These are phyloP conservation scores for Saccharomyces hybrid DNA, from an alignment of 1,139 yeast species.

Conservation along the genomic window DNA sequence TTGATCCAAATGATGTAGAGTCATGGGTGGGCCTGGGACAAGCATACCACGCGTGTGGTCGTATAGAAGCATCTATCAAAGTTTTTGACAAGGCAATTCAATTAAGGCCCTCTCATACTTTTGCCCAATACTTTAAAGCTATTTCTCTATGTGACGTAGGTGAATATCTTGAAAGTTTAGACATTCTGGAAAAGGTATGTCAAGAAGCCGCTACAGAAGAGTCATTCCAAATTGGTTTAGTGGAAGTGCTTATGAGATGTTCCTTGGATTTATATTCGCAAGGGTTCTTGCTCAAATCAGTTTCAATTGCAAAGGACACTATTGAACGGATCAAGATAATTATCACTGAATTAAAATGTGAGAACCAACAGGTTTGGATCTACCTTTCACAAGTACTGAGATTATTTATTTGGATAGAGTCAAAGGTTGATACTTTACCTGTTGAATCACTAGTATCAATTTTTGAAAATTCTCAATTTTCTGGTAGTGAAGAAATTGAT, in stretches of 20 bases:
- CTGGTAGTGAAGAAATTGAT: conserved; percentile 16
- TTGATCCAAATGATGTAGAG: conserved; percentile 57
- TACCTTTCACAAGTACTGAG: conserved; percentile 42
- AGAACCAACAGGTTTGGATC: conserved; percentile 48
- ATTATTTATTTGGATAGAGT: conserved; percentile 42
- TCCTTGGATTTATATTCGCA: conserved; percentile 45
- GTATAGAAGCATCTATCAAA: conserved; percentile 77
- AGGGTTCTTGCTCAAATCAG: conserved; percentile 64
- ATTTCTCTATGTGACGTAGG: conserved; percentile 46
- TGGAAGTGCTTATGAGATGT: conserved; percentile 50
- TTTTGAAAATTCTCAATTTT: conserved; percentile 22
- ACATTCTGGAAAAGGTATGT: conserved; percentile 39
- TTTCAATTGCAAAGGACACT: conserved; percentile 42
- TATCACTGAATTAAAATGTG: conserved; percentile 23
- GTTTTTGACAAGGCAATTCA: conserved; percentile 64
- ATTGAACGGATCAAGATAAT: conserved; percentile 28
- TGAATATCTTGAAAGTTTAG: conserved; percentile 44
- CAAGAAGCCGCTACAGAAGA: conserved; percentile 42
- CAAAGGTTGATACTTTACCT: conserved; percentile 41
- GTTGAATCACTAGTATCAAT: conserved; percentile 36
- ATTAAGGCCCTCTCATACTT: conserved; percentile 49
- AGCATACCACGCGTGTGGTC: conserved; percentile 78
- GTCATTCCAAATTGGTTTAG: conserved; percentile 50
- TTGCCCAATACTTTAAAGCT: conserved; percentile 62
- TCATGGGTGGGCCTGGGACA: conserved; percentile 96